Base-by-base conservation (phyloP, 495 filamentous ascomycete genomes). In the Thozetella sp. region DNA sequence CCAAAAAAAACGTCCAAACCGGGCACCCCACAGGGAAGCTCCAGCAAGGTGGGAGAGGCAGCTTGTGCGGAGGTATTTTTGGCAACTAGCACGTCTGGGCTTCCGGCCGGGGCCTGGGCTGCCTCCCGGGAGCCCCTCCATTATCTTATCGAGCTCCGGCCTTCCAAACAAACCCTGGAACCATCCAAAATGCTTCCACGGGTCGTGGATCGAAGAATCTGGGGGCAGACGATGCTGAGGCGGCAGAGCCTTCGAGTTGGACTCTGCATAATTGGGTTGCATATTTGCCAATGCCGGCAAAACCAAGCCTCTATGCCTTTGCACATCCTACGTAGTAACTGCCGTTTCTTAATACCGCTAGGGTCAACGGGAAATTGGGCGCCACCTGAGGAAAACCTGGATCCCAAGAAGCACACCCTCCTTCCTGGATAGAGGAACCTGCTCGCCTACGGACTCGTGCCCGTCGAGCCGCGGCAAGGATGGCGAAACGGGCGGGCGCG, bases 221-320 rank as follows among this genome's bases (percentile, higher is more conserved):
- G 52, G 15, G 23, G 30, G 22, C 22, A 24, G 50, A 54, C 22
- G 52, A 45, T 51, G 54, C 30, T 51, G 23, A 60, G 55, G 48
- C 55, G 26, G 22, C 22, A 53, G 25, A 55, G 46, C 54, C 56
- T 60, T 62, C 40, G 30, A 43, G 51, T 54, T 25, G 51, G 57
- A 9, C 37, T 51, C 10, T 66, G 71, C 71, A 74, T 72, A 64
- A 72, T 67, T 61, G 60, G 34, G 55, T 57, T 61, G 72, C 72
- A 71, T 64, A 67, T 72, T 70, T 72, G 64, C 67, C 70, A 69
- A 71, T 71, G 66, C 68, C 67, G 70, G 72, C 64, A 74, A 74
- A 74, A 72, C 63, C 56, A 34, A 51, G 26, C 48, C 26, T 50
- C 71, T 64, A 72, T 70, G 69, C 71, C 69, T 66, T 67, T 64